Percentiles rank a stretch among this genome's conserved stretches.
Conservation (phyloP, 106 monocot genomes). For the Acorus gramineus region DNA sequence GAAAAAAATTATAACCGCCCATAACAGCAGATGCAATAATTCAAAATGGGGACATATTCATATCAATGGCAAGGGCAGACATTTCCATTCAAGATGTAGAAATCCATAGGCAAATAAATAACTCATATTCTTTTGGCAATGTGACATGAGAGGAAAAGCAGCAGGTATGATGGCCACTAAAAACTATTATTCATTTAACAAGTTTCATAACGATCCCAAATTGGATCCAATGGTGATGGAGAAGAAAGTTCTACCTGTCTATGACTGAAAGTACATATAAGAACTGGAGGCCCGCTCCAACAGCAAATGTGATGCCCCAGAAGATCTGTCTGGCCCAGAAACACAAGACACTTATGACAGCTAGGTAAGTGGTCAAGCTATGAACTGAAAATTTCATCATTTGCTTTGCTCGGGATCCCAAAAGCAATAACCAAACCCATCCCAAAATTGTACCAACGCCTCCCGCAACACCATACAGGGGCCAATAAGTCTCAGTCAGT, state of each 20-base stretch:
- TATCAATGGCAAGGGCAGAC: too few species aligned
- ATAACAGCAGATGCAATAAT: too few species aligned
- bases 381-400: slow-evolving; percentile 81
- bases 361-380: slow-evolving; percentile 71
- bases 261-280: slow-evolving; percentile 83
- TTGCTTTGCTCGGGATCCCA: slow-evolving; percentile 45
- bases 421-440: slow-evolving; percentile 55
- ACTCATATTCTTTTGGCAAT: too few species aligned
- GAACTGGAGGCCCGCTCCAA: slow-evolving; percentile 78
- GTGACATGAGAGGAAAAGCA: too few species aligned
- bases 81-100: too few species aligned
- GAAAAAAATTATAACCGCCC: too few species aligned
- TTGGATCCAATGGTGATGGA: not conserved
- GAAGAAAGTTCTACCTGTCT: slow-evolving; percentile 47
- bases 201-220: not conserved
- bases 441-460: slow-evolving; percentile 53
- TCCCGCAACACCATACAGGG: slow-evolving; percentile 73
- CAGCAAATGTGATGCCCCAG: slow-evolving; percentile 86
- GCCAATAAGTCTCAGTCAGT: slow-evolving; percentile 90
- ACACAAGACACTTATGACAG: slow-evolving; percentile 85
- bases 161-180: too few species aligned
- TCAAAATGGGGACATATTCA: too few species aligned
- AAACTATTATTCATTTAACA: too few species aligned
- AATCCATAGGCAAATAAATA: too few species aligned
- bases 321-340: slow-evolving; percentile 85